phyloP scores from a whole-genome alignment of 2,329 filamentous ascomycete species.

The Venturia aucupariae region DNA sequence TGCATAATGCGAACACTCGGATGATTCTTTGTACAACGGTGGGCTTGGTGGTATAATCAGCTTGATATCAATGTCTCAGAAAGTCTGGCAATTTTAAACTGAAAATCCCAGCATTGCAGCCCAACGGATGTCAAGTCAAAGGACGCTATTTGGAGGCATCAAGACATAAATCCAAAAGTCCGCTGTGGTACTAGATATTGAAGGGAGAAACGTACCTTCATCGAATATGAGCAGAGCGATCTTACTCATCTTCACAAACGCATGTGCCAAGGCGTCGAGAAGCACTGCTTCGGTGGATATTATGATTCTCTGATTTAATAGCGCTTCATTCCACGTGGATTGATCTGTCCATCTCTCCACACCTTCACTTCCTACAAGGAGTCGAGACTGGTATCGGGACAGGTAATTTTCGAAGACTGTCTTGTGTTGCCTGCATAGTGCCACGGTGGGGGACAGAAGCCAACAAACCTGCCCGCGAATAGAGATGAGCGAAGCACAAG shows the following conservation, averaged over 20 bases:
- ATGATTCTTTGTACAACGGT: slow-evolving; percentile 59
- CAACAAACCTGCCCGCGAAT: slow-evolving; percentile 30
- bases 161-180: too few relatives aligned
- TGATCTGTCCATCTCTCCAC: slow-evolving; percentile 65
- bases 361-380: slow-evolving; percentile 59
- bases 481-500: too few relatives aligned
- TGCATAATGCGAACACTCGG: slow-evolving; percentile 64
- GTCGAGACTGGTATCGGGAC: slow-evolving; percentile 45
- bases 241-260: slow-evolving; percentile 56
- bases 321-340: slow-evolving; percentile 55
- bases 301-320: slow-evolving; percentile 59
- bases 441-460: slow-evolving; percentile 38
- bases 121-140: too few relatives aligned
- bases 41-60: slow-evolving; percentile 42
- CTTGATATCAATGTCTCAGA: too few relatives aligned
- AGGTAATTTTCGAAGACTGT: slow-evolving; percentile 27
- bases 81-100: too few relatives aligned
- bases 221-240: slow-evolving; percentile 71
- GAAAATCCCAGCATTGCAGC: too few relatives aligned
- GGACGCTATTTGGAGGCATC: too few relatives aligned
- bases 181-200: slow-evolving; percentile 16
- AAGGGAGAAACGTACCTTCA: slow-evolving; percentile 51
- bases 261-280: slow-evolving; percentile 63
- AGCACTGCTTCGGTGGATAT: slow-evolving; percentile 71
- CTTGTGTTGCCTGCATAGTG: slow-evolving; percentile 38